Evolutionary conservation across 768 basidiomycete species (phyloP), one percentile per base, ranked within the genome.

Genomic region (Tulasnella sp.): DNA sequence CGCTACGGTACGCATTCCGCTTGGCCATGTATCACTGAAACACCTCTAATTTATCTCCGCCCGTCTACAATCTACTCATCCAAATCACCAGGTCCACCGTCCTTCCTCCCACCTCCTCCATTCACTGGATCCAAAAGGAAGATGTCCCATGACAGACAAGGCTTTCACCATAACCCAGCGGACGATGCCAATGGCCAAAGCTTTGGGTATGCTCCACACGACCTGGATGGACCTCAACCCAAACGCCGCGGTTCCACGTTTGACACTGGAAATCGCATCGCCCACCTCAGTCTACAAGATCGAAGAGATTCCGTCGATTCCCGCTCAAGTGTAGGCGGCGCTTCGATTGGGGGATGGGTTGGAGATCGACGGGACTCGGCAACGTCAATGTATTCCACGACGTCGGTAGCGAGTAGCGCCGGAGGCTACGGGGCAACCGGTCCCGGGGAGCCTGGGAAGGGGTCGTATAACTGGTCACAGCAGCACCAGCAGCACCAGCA

Each of bases 161-260:
- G 47, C 15, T 59, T 38, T 21, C 48, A 49, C 23, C 50, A 59
- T 42, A 19, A 38, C 2, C 11, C 55, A 10, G 23, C 42, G 15
- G 45, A 30, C 17, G 26, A 30, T n/a, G 30, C 21, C 55, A 43
- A 56, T 43, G 41, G 41, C 24, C 41, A 43, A 38, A 47, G 58
- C 9, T 59, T 49, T 51, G 27, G 45, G 8, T 56, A 48, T 27
- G 23, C 29, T 29, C 56, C 55, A 44, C n/a, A 41, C 23, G 59
- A 61, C 29, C 21, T 86, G 60, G 56, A 64, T 34, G 81, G 73
- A 7, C 88, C 85, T 38, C 81, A 86, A 17, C 80, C 84, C 49
- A 93, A 93, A 70, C 82, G 90, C 65, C 80, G 90, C 50, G 85
- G 88, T 30, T 93, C 91, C 17, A 81, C 85, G 23, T 79, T 89